phyloP scores from a whole-genome alignment of 371 early-diverging fungal genomes.

The Lichtheimia ramosa region DNA sequence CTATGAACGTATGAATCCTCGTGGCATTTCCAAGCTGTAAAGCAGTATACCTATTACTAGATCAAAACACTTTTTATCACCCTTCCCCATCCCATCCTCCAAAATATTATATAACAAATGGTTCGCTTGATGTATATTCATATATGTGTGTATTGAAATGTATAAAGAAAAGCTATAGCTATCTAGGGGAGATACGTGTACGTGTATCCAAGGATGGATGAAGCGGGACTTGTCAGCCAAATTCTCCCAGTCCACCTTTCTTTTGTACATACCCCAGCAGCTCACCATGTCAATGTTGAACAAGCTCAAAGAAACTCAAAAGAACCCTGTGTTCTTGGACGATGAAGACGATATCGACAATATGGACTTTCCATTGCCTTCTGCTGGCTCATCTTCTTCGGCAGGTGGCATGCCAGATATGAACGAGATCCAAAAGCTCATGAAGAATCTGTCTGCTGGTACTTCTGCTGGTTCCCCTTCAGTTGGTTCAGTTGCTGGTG shows the following conservation, averaged over 20 bases:
- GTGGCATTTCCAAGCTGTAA: constrained; percentile 38
- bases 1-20: constrained; percentile 47
- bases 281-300: constrained; percentile 41
- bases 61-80: not conserved
- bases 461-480: constrained; percentile 5
- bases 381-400: constrained; percentile 21
- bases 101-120: not conserved
- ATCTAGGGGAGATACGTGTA: too few species aligned
- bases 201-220: too few species aligned
- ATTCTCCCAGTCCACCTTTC: not conserved
- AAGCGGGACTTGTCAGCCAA: too few species aligned
- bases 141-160: too few species aligned
- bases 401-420: constrained; percentile 31
- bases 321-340: constrained; percentile 44
- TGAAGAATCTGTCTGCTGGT: constrained; percentile 15
- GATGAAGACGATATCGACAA: constrained; percentile 61
- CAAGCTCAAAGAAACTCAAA: constrained; percentile 42
- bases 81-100: not conserved
- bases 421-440: constrained; percentile 29
- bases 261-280: not conserved
- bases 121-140: not conserved
- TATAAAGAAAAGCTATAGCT: too few species aligned
- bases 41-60: not conserved
- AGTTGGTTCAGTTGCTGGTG: not conserved
- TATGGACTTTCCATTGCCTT: constrained; percentile 68